phyloP scores from a whole-genome alignment of 495 filamentous ascomycete genomes.

The Elasticomyces elasticus region DNA sequence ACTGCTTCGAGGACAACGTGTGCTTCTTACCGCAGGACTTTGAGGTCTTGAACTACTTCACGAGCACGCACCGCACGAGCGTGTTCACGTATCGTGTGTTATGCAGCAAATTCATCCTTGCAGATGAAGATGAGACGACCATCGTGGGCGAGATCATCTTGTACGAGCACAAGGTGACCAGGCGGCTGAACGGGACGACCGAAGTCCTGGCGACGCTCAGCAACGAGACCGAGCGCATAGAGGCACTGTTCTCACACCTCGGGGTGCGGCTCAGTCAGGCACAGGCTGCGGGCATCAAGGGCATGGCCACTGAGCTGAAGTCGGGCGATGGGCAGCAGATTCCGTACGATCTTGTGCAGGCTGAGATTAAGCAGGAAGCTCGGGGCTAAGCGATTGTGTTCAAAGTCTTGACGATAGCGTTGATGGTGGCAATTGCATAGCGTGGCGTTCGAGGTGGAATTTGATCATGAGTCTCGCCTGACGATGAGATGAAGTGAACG shows the following conservation, averaged over 20 bases:
- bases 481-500: too few relatives aligned
- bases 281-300: slow-evolving; percentile 24
- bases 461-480: too few relatives aligned
- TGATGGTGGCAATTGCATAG: too few relatives aligned
- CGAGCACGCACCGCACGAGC: slow-evolving; percentile 36
- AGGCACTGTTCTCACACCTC: slow-evolving; percentile 24
- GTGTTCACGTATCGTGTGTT: slow-evolving; percentile 44
- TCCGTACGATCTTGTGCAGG: neutral
- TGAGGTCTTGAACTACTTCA: slow-evolving; percentile 53
- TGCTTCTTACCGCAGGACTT: slow-evolving; percentile 55
- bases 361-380: too few relatives aligned
- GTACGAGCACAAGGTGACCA: slow-evolving; percentile 44
- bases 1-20: slow-evolving; percentile 45
- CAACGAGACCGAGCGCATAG: slow-evolving; percentile 25
- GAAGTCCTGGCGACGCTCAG: slow-evolving; percentile 19
- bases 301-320: slow-evolving; percentile 21
- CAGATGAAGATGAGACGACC: slow-evolving; percentile 23
- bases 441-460: too few relatives aligned
- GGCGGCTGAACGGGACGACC: slow-evolving; percentile 43
- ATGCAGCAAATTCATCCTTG: slow-evolving; percentile 45
- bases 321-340: neutral
- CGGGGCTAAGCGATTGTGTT: too few relatives aligned
- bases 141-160: slow-evolving; percentile 53
- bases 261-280: slow-evolving; percentile 22
- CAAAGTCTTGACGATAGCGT: too few relatives aligned